phyloP scores from a whole-genome alignment of 2,329 filamentous ascomycete genomes.

The Talaromyces sp. region DNA sequence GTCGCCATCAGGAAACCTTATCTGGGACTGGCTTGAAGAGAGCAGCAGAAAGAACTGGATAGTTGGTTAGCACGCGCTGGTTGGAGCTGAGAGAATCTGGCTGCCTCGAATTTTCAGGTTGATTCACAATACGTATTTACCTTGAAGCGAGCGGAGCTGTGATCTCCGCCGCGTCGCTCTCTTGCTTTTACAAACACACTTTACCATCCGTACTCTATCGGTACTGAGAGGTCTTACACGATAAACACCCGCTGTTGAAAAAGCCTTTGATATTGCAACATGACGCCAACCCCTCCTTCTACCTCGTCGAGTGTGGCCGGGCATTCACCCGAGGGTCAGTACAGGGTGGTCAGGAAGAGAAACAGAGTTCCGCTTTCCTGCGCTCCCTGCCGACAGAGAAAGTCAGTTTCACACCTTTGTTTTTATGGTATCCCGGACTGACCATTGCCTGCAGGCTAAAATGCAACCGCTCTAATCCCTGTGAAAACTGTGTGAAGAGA shows the following conservation, averaged over 20 bases:
- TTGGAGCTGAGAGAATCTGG: background rate
- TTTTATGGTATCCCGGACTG: constrained; percentile 9
- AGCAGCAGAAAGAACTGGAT: background rate
- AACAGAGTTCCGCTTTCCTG: constrained; percentile 91
- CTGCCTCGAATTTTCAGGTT: background rate
- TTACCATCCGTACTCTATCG: background rate
- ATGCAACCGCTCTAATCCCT: constrained; percentile 87
- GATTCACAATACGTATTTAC: background rate
- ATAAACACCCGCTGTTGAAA: background rate
- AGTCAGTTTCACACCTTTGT: constrained; percentile 54
- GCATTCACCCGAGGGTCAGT: constrained; percentile 80
- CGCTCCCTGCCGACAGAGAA: constrained; percentile 83
- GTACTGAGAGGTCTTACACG: background rate
- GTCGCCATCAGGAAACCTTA: background rate
- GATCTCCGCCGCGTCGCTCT: background rate
- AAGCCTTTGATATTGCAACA: constrained; percentile 18
- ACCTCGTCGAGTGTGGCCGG: constrained; percentile 68
- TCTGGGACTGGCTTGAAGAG: background rate
- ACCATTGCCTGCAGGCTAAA: constrained; percentile 58
- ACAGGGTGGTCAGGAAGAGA: constrained; percentile 82
- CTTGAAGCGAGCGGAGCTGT: background rate
- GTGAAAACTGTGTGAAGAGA: constrained; percentile 90
- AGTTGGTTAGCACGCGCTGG: background rate
- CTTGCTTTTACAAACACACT: background rate
- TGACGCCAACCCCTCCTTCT: constrained; percentile 40